Evolutionary conservation across 2,329 filamentous ascomycete genomes (phyloP).

Genomic region (Trichoderma sp.): DNA sequence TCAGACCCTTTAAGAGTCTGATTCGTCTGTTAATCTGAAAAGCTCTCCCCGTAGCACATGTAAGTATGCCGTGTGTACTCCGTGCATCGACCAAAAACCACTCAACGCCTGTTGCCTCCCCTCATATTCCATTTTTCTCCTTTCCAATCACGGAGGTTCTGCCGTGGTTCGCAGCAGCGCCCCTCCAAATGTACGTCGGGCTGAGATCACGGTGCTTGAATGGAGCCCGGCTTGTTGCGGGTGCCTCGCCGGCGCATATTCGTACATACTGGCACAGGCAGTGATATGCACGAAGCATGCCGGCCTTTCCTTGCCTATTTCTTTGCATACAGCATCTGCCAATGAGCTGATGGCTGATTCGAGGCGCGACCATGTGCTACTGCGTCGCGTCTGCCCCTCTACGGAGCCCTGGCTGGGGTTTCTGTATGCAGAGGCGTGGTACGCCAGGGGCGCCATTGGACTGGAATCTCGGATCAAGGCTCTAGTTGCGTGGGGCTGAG

Average conservation of each 20-base stretch:
- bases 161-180: conserved; percentile 12
- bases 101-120: background rate
- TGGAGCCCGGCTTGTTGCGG: conserved; percentile 15
- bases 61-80: background rate
- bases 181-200: conserved; percentile 4
- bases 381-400: conserved; percentile 14
- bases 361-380: conserved; percentile 15
- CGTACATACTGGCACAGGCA: conserved; percentile 2
- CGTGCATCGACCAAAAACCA: background rate
- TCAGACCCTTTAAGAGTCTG: background rate
- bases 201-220: conserved; percentile 5
- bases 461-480: conserved; percentile 13
- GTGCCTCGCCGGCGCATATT: conserved; percentile 6
- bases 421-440: conserved; percentile 2
- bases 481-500: conserved; percentile 1
- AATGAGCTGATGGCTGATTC: conserved; percentile 7
- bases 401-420: conserved; percentile 8
- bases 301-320: background rate
- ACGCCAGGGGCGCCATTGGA: conserved; percentile 16
- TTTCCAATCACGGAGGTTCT: conserved; percentile 5
- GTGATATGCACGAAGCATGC: background rate
- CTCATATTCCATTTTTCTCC: background rate
- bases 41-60: background rate
- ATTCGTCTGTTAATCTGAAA: background rate
- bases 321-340: background rate